These are phyloP conservation scores for Fagus crenata DNA, from an alignment of 306 rosid genomes.

Conservation along the genomic window DNA sequence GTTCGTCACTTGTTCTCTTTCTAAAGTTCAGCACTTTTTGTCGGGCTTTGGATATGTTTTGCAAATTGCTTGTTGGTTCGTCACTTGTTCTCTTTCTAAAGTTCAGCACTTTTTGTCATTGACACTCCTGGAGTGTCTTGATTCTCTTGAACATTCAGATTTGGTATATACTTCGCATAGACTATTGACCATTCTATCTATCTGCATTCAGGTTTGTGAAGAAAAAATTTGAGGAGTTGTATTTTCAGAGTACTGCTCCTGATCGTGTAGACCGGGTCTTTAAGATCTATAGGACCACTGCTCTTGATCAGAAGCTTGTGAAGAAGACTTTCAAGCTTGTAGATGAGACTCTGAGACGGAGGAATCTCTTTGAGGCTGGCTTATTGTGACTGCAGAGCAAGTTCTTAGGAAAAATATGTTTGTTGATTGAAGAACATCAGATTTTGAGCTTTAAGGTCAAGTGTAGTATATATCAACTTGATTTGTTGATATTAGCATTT, in stretches of 20 bases:
- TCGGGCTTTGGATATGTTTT: no score
- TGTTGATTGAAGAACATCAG: constrained; percentile 35
- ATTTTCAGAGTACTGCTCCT: constrained; percentile 85
- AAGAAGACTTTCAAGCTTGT: constrained; percentile 99
- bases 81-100: no score
- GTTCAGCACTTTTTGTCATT: no score
- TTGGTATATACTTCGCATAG: background rate
- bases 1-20: no score
- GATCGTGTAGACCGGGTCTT: constrained; percentile 90
- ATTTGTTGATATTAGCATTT: constrained; percentile 62
- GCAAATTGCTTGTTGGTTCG: no score
- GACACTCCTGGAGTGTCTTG: background rate
- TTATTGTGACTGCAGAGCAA: constrained; percentile 59
- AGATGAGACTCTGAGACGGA: constrained; percentile 86
- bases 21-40: no score
- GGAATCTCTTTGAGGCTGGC: constrained; percentile 95
- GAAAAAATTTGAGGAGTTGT: constrained; percentile 93
- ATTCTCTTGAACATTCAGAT: background rate
- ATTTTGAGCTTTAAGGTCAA: constrained; percentile 49
- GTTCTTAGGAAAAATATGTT: constrained; percentile 27
- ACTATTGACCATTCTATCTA: background rate
- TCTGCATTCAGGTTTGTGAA: constrained; percentile 74
- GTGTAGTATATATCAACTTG: constrained; percentile 39
- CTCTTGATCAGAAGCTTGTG: constrained; percentile 96
- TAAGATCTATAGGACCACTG: constrained; percentile 90